A percentile compares a stretch with the other conserved stretches of the same genome.
Evolutionary conservation across 2,329 filamentous ascomycete species (phyloP).

Genomic region (Rutstroemia sydowiana): DNA sequence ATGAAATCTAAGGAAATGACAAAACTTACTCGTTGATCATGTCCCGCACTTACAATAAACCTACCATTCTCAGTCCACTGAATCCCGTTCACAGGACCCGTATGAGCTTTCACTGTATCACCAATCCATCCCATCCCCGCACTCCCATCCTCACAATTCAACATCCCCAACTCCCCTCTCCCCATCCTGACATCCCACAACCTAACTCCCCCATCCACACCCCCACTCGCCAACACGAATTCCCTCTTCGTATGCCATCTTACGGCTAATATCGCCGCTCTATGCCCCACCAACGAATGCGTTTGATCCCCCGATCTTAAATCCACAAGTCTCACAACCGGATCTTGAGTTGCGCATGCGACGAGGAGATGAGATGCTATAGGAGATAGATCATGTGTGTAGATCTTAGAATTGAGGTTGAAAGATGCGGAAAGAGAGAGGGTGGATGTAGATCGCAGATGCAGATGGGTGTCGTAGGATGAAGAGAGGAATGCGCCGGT

Average conservation of each 20-base stretch:
- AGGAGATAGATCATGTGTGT: slow-evolving; percentile 71
- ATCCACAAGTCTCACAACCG: slow-evolving; percentile 77
- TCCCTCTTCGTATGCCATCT: slow-evolving; percentile 79
- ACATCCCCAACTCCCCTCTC: slow-evolving; percentile 64
- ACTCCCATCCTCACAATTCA: slow-evolving; percentile 78
- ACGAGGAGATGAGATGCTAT: slow-evolving; percentile 69
- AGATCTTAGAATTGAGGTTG: slow-evolving; percentile 59
- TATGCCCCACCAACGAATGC: slow-evolving; percentile 62
- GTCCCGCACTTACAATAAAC: slow-evolving; percentile 71
- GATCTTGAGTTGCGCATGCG: slow-evolving; percentile 81
- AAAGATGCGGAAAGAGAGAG: slow-evolving; percentile 58
- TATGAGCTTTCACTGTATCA: slow-evolving; percentile 59
- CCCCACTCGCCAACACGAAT: slow-evolving; percentile 73
- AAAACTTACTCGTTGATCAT: slow-evolving; percentile 77
- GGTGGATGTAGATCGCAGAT: slow-evolving; percentile 63
- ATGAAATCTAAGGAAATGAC: too few relatives aligned
- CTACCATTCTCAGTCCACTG: slow-evolving; percentile 75
- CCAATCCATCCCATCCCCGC: slow-evolving; percentile 39
- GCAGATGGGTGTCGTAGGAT: slow-evolving; percentile 71
- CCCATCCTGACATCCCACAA: slow-evolving; percentile 84
- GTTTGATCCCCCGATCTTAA: slow-evolving; percentile 72
- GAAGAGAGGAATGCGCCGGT: slow-evolving; percentile 67
- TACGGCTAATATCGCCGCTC: slow-evolving; percentile 59
- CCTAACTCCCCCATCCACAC: slow-evolving; percentile 75
- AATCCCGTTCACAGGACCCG: slow-evolving; percentile 75